Conservation (phyloP, 2,329 filamentous ascomycete species). For the Trichoderma koningii region DNA sequence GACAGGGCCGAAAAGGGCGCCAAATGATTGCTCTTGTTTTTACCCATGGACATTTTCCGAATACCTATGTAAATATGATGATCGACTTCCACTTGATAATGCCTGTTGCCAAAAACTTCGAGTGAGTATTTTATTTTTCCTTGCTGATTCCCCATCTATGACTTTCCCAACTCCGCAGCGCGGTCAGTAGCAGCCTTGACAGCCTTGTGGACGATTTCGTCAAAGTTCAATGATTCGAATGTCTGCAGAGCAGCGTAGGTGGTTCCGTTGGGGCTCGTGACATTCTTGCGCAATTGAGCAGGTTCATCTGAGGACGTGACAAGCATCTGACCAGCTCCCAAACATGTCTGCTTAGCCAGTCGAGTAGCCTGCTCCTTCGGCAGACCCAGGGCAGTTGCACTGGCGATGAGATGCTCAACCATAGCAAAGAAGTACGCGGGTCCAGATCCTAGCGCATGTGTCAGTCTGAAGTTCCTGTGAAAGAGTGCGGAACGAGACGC, state of each 20-base stretch:
- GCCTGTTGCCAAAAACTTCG: not conserved
- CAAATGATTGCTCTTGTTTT: not conserved
- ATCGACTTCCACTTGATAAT: not conserved
- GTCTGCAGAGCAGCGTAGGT: constrained; percentile 53
- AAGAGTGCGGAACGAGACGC: no score
- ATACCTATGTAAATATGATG: not conserved
- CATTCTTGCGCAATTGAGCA: constrained; percentile 51
- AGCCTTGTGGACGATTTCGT: constrained; percentile 48
- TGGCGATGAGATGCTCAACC: constrained; percentile 53
- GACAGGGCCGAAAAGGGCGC: constrained; percentile 14
- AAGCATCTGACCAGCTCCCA: constrained; percentile 55
- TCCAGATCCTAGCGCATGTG: constrained; percentile 46
- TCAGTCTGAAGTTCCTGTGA: not conserved
- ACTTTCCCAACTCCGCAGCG: constrained; percentile 46
- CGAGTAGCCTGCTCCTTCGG: constrained; percentile 52
- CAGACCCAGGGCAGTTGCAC: constrained; percentile 48
- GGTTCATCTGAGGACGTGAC: constrained; percentile 50
- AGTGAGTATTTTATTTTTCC: constrained; percentile 6
- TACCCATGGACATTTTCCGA: not conserved
- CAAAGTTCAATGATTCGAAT: constrained; percentile 49
- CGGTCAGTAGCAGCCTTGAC: constrained; percentile 50
- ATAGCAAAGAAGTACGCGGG: constrained; percentile 57
- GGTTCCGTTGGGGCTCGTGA: constrained; percentile 56
- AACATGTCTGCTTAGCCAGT: constrained; percentile 53
- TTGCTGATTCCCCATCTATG: constrained; percentile 27